A percentile compares a stretch with the other conserved stretches of the same genome.
Evolutionary conservation across 306 rosid genomes (phyloP).

Genomic region (Castanea sativa): DNA sequence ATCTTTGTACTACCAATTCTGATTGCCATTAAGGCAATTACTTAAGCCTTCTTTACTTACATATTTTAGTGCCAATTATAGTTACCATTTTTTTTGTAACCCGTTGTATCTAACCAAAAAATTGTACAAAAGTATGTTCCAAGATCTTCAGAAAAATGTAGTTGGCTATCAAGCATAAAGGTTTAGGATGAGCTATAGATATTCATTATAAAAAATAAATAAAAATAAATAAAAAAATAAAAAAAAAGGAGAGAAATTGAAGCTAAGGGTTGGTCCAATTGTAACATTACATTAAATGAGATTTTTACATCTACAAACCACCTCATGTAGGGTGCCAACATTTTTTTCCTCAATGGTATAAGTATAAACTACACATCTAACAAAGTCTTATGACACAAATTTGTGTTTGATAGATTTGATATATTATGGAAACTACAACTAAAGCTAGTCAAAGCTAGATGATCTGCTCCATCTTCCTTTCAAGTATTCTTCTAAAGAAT

Average conservation of each 20-base stretch:
- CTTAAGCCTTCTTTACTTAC: background rate
- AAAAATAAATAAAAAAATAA: too few relatives aligned
- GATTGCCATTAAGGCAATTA: background rate
- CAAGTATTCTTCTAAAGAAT: slow-evolving; percentile 37
- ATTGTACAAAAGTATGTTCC: background rate
- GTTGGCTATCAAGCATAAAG: background rate
- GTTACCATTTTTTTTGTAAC: background rate
- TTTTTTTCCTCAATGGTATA: slow-evolving; percentile 18
- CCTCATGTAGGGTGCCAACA: slow-evolving; percentile 33
- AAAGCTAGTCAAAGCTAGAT: slow-evolving; percentile 69
- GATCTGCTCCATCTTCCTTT: slow-evolving; percentile 77
- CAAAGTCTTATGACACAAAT: background rate
- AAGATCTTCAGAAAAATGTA: background rate
- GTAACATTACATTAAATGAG: background rate
- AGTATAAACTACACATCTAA: slow-evolving; percentile 2
- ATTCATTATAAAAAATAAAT: too few relatives aligned
- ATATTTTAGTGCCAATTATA: background rate
- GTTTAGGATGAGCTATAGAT: background rate
- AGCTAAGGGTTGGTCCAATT: too few relatives aligned
- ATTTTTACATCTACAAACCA: slow-evolving; percentile 27
- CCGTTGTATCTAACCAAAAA: background rate
- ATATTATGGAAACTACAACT: background rate
- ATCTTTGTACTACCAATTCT: background rate
- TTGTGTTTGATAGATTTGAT: background rate
- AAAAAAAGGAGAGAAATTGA: too few relatives aligned